Percentiles rank a stretch among this genome's conserved stretches.
Evolutionary conservation across 169 alveolate species (phyloP).

Genomic region (Plasmodium adleri): DNA sequence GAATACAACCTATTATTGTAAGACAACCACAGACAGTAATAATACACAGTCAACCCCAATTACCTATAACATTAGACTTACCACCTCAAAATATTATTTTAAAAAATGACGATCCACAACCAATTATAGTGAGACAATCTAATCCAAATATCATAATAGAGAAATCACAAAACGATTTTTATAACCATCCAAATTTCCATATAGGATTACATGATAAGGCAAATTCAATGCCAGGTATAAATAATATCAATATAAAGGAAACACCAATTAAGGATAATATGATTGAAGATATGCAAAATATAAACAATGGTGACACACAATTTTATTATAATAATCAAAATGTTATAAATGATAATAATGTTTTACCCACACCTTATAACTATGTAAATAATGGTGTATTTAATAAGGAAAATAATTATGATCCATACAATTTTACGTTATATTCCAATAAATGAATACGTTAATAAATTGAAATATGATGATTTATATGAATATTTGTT

Average conservation of each 20-base stretch:
- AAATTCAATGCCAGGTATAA: constrained; percentile 16
- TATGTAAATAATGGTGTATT: constrained; percentile 20
- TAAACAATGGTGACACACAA: constrained; percentile 15
- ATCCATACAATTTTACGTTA: constrained; percentile 16
- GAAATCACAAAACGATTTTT: constrained; percentile 40
- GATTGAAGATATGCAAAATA: constrained; percentile 5
- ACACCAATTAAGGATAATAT: constrained; percentile 24
- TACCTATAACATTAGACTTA: constrained; percentile 65
- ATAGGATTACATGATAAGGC: constrained; percentile 14
- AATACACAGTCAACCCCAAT: constrained; percentile 44
- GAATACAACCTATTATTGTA: constrained; percentile 66
- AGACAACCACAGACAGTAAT: constrained; percentile 64
- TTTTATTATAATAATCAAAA: constrained; percentile 27
- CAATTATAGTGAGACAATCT: constrained; percentile 75
- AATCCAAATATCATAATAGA: constrained; percentile 67
- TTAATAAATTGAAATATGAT: neutral
- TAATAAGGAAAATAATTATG: constrained; percentile 17
- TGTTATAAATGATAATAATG: constrained; percentile 27
- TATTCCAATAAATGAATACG: constrained; percentile 5
- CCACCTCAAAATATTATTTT: constrained; percentile 76
- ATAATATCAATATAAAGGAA: constrained; percentile 11
- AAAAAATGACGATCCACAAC: constrained; percentile 72
- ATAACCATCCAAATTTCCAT: constrained; percentile 16
- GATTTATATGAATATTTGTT: neutral
- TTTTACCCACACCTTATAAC: constrained; percentile 27